Conservation (phyloP, 441 rosid species). For the Gossypium trilobum region DNA sequence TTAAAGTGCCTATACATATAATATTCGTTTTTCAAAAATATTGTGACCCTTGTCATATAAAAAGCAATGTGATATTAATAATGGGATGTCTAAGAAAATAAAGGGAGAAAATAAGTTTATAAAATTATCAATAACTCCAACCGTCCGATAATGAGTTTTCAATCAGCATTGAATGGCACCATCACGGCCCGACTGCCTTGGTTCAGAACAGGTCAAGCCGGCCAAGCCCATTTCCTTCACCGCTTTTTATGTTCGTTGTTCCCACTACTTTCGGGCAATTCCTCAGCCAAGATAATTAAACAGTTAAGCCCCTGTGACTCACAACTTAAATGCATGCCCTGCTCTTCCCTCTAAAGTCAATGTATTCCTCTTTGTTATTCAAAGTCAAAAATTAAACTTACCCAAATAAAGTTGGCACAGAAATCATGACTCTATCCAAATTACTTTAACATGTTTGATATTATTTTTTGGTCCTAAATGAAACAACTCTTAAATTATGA, state of each 20-base stretch:
- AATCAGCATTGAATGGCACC: neutral
- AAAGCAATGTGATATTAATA: neutral
- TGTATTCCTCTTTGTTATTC: neutral
- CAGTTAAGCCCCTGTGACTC: neutral
- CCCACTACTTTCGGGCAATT: neutral
- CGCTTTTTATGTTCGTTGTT: neutral
- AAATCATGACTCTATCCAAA: neutral
- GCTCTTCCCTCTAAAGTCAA: neutral
- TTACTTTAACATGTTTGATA: neutral
- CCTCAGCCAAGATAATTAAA: neutral
- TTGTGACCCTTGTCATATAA: neutral
- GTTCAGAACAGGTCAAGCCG: neutral
- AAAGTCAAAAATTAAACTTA: neutral
- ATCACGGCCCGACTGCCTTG: neutral
- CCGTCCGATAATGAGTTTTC: conserved; percentile 10
- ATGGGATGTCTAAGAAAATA: neutral
- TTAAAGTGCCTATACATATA: neutral
- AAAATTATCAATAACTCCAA: neutral
- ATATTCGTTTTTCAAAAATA: neutral
- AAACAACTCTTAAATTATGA: neutral
- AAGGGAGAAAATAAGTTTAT: neutral
- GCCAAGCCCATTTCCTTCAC: neutral
- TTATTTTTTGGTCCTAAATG: neutral
- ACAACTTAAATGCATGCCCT: neutral
- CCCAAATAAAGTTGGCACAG: neutral